phyloP scores from a whole-genome alignment of 257 asterid genomes.

The Solanum gandarillasii region DNA sequence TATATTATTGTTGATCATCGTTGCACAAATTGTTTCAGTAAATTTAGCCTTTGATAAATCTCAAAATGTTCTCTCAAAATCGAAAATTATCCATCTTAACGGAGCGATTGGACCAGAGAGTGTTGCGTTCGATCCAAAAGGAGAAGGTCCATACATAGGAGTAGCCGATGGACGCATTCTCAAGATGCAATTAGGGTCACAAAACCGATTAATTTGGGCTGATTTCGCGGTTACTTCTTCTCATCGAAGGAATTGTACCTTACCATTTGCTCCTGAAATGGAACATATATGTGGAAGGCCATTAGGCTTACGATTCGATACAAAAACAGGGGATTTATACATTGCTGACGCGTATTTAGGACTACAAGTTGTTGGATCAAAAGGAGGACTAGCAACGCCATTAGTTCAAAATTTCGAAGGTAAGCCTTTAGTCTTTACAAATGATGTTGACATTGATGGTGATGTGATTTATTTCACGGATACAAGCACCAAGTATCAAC shows the following conservation, averaged over 20 bases:
- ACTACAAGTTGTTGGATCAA: slow-evolving; percentile 46
- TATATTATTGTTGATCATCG: neutral
- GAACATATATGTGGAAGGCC: slow-evolving; percentile 64
- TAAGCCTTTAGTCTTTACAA: slow-evolving; percentile 36
- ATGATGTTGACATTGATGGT: slow-evolving; percentile 56
- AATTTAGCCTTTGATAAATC: slow-evolving; percentile 27
- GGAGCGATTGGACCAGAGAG: slow-evolving; percentile 7
- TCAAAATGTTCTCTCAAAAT: slow-evolving; percentile 1
- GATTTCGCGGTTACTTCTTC: slow-evolving; percentile 9
- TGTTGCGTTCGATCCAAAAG: slow-evolving; percentile 5
- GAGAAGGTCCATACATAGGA: slow-evolving; percentile 14
- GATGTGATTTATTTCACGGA: slow-evolving; percentile 56
- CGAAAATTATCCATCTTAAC: neutral
- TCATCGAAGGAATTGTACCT: slow-evolving; percentile 28
- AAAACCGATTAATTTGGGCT: neutral
- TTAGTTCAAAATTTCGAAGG: slow-evolving; percentile 45
- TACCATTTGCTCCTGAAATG: slow-evolving; percentile 37
- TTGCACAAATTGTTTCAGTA: slow-evolving; percentile 27
- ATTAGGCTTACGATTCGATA: slow-evolving; percentile 50
- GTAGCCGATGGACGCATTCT: slow-evolving; percentile 14
- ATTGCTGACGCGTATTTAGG: slow-evolving; percentile 69
- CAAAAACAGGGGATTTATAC: slow-evolving; percentile 45
- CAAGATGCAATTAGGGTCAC: neutral
- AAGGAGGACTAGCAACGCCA: slow-evolving; percentile 45
- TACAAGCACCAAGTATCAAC: slow-evolving; percentile 36